Percentiles rank a stretch among this genome's conserved stretches.
Conservation (phyloP, 2,329 filamentous ascomycete genomes). For the Verruconis gallopava region DNA sequence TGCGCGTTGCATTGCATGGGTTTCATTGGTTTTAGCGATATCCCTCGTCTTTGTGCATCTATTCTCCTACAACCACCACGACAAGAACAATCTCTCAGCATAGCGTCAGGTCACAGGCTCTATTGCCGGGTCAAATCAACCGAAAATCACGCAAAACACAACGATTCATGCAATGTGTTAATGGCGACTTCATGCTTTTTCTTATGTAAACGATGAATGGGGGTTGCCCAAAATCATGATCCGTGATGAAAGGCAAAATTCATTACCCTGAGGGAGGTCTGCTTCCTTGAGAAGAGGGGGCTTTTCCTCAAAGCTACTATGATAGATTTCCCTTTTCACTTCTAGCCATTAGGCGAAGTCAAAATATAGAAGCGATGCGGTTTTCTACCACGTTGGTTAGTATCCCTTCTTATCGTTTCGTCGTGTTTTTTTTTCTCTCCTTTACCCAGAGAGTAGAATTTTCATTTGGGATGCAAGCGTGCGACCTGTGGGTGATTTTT, state of each 20-base stretch:
- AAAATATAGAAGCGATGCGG: neutral
- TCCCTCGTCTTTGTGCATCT: neutral
- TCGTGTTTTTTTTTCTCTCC: neutral
- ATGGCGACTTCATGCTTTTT: neutral
- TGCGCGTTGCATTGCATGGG: neutral
- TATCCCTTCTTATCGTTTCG: too few species aligned
- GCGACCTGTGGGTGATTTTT: too few species aligned
- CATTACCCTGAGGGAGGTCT: too few species aligned
- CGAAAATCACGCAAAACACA: neutral
- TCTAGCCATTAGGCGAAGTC: neutral
- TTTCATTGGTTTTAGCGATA: neutral
- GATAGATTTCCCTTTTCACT: neutral
- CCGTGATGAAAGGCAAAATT: neutral
- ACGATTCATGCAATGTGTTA: conserved; percentile 1
- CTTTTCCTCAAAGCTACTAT: too few species aligned
- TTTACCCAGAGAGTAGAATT: too few species aligned
- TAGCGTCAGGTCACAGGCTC: too few species aligned
- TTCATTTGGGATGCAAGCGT: too few species aligned
- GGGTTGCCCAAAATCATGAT: too few species aligned
- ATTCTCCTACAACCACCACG: neutral
- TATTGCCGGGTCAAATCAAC: too few species aligned
- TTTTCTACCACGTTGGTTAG: neutral
- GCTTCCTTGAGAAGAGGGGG: neutral
- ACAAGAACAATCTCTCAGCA: too few species aligned
- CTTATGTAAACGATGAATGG: neutral